phyloP scores from a whole-genome alignment of 441 rosid genomes.

The Syzygium malaccense region DNA sequence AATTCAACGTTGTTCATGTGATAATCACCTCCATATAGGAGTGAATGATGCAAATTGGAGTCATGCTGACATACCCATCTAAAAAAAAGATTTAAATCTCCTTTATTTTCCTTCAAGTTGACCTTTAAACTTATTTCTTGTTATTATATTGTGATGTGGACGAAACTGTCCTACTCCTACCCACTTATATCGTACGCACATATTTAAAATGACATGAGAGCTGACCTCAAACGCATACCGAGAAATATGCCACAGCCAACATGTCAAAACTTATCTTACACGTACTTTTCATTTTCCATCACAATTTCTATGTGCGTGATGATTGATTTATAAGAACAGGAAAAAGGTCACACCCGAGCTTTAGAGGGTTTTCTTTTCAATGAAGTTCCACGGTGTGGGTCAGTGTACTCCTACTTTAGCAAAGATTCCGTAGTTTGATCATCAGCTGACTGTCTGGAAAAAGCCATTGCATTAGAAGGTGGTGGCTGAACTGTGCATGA shows the following conservation, averaged over 20 bases:
- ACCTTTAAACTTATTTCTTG: not conserved
- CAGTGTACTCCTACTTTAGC: not conserved
- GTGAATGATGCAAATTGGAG: not conserved
- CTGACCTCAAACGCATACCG: not conserved
- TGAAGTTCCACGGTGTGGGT: not conserved
- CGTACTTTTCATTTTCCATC: not conserved
- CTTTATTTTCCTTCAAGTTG: not conserved
- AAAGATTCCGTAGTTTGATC: not conserved
- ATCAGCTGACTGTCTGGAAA: not conserved
- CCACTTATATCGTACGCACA: not conserved
- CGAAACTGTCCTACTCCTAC: not conserved
- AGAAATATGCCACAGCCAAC: not conserved
- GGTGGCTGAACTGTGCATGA: not conserved
- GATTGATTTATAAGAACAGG: not conserved
- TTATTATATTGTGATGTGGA: not conserved
- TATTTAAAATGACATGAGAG: not conserved
- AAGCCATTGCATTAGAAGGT: not conserved
- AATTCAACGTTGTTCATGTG: not conserved
- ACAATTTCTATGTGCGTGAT: not conserved
- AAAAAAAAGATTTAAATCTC: not conserved
- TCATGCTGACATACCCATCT: not conserved
- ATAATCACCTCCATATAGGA: not conserved
- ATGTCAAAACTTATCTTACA: conserved; percentile 8
- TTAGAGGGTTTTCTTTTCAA: not conserved
- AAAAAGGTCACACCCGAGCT: not conserved